Evolutionary conservation across 345 rosid species (phyloP), one percentile per base, ranked within the genome.

Genomic region (Raphanus raphanistrum): DNA sequence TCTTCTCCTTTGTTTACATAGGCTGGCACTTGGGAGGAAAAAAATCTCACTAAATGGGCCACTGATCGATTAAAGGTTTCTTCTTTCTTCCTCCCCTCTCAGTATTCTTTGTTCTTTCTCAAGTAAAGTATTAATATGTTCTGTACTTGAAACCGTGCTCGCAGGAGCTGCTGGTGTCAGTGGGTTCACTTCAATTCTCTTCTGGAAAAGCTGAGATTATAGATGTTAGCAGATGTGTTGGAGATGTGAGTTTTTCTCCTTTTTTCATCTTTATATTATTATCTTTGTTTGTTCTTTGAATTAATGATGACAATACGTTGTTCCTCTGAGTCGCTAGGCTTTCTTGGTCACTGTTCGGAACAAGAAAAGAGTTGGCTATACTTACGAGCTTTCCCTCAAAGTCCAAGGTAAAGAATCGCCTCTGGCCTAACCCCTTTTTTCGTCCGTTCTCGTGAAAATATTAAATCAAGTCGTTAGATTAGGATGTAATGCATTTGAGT

Each of bases 21-120:
- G 98, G 98, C 98, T 28, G 98, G 98, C 55, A 94, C 98, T 63
- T 94, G 98, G 98, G 98, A 94, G 81, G 98, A 94, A 81, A 94
- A 92, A 68, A 89, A 71, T 78, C 89, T 94, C 67, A 92, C 88
- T 15, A 85, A 83, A 61, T 92, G 98, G 98, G 97, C 98, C 36
- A 82, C 74, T 31, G 85, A 89, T 0, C 87, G 98, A 82, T 84
- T 94, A 59, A 88, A 88, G 97, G 98, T 90, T 76, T 32, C 68
- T 31, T 68, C 32, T 67, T 81, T 41, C 21, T 11, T 28, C 41
- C 4, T 33, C 15, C 59, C 59, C 50, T 10, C 2, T 17, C 2
- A 48, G 0, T 71, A 2, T 26, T 3, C 0, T 17, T 5, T n/a
- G 12, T 1, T 0, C 8, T 33, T 26, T 63, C 4, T 43, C n/a